A percentile compares a stretch with the other conserved stretches of the same genome.
Conservation (phyloP, 495 filamentous ascomycete genomes). For the Penicillium angulare region DNA sequence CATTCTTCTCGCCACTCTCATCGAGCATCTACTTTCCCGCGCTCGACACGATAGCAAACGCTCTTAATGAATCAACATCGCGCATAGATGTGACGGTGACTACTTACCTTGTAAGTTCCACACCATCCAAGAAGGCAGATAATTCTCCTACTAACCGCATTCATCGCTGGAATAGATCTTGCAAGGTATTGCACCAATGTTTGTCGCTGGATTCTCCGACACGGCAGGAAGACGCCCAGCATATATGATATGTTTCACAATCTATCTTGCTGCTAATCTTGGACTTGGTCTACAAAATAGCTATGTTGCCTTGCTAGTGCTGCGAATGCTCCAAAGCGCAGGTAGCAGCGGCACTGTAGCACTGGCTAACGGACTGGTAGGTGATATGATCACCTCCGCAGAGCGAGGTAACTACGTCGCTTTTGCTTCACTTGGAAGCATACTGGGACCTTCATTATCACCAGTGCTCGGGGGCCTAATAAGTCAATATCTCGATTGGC, state of each 20-base stretch:
- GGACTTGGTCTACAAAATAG: slow-evolving; percentile 46
- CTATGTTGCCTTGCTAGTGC: slow-evolving; percentile 47
- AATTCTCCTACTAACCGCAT: background rate
- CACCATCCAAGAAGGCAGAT: background rate
- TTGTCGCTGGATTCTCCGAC: slow-evolving; percentile 50
- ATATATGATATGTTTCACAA: slow-evolving; percentile 44
- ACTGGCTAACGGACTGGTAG: slow-evolving; percentile 44
- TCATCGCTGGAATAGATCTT: slow-evolving; percentile 34
- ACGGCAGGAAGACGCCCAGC: slow-evolving; percentile 46
- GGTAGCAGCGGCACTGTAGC: slow-evolving; percentile 49
- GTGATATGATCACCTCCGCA: slow-evolving; percentile 42
- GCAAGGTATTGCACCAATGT: slow-evolving; percentile 50
- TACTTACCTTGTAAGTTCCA: slow-evolving; percentile 35
- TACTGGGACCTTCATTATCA: slow-evolving; percentile 44
- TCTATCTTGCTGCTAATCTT: slow-evolving; percentile 49
- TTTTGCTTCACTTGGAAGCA: slow-evolving; percentile 26
- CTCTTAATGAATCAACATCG: slow-evolving; percentile 30
- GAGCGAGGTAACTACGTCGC: slow-evolving; percentile 50
- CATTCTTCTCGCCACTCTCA: slow-evolving; percentile 41
- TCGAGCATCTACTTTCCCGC: slow-evolving; percentile 48
- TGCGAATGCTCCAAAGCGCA: slow-evolving; percentile 49
- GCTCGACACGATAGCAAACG: slow-evolving; percentile 31
- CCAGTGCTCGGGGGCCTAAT: slow-evolving; percentile 79
- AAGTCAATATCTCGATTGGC: slow-evolving; percentile 62
- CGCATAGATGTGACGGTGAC: slow-evolving; percentile 48